Base-by-base conservation (phyloP, 2,329 filamentous ascomycete species). In the Sarocladium brachiariae region DNA sequence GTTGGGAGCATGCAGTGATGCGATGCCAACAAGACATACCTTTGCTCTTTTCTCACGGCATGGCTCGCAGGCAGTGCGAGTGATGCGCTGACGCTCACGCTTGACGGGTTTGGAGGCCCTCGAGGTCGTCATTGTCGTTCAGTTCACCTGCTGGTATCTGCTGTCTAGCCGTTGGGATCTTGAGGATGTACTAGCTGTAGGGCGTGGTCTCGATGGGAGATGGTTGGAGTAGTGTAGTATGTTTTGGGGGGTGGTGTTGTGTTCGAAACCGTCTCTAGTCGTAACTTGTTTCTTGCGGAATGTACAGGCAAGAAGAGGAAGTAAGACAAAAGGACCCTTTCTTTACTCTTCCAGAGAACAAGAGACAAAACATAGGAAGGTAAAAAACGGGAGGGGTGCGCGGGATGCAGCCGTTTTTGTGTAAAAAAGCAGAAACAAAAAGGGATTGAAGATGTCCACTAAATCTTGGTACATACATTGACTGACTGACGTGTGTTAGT, bases 31-130 rank as follows among this genome's bases (percentile, higher is more conserved):
- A n/a, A n/a, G n/a, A 45, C 43, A 19, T 19, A 47, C 43, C 43
- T 47, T 47, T 19, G 43, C 43, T 13, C 43, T 30, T 25, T 47
- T 47, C 43, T 47, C 43, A 21, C 43, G 43, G 43, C 43, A 47
- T 7, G 43, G 43, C 18, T 47, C 43, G 14, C 43, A 47, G 16
- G 43, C 43, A 11, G 43, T 47, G 43, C 43, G 43, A 47, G 43
- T 47, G 16, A 47, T 33, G 16, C 25, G 43, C 27, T 47, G 43
- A 16, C 43, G 43, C 14, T 47, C 43, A 9, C 43, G 43, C 16
- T 33, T 47, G 24, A 33, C 25, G 13, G 43, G 25, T 16, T 47
- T 47, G 14, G 43, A 47, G 14, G 24, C 43, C 43, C 43, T 10
- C 9, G 43, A 47, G 27, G 6, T 30, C 7, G 43, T 47, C 43